These are phyloP conservation scores for Cudoniella acicularis DNA, from an alignment of 495 filamentous ascomycete species.

Conservation along the genomic window DNA sequence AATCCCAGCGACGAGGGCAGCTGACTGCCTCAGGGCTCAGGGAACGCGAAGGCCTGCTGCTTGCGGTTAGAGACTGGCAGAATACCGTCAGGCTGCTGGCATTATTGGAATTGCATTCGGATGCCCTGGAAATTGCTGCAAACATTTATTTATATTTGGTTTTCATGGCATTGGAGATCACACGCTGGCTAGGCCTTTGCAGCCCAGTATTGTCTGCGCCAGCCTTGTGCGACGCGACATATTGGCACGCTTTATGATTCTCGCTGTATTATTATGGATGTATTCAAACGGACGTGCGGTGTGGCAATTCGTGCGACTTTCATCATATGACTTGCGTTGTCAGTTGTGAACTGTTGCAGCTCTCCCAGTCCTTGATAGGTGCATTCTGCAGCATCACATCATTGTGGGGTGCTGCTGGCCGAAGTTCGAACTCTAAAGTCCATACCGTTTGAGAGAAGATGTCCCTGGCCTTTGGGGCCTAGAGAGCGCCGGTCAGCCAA, in stretches of 20 bases:
- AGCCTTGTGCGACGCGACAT: background rate
- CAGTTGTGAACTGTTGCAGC: background rate
- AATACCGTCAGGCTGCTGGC: background rate
- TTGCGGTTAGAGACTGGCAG: background rate
- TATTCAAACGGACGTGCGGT: background rate
- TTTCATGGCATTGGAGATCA: background rate
- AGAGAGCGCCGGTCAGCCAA: background rate
- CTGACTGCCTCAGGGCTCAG: background rate
- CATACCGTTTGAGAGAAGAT: background rate
- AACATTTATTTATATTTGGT: background rate
- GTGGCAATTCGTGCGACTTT: background rate
- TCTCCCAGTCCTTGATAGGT: background rate
- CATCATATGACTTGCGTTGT: background rate
- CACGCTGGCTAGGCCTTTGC: background rate
- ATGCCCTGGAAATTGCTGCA: background rate
- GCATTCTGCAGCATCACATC: background rate
- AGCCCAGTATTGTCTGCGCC: background rate
- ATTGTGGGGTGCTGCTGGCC: too few relatives aligned
- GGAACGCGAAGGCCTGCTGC: background rate
- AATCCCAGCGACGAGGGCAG: background rate
- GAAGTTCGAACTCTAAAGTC: too few relatives aligned
- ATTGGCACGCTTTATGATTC: background rate
- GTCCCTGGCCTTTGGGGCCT: background rate
- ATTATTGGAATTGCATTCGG: background rate
- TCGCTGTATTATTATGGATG: background rate